A percentile compares a stretch with the other conserved stretches of the same genome.
phyloP scores from a whole-genome alignment of 768 basidiomycete genomes.

The Cyathus striatus region DNA sequence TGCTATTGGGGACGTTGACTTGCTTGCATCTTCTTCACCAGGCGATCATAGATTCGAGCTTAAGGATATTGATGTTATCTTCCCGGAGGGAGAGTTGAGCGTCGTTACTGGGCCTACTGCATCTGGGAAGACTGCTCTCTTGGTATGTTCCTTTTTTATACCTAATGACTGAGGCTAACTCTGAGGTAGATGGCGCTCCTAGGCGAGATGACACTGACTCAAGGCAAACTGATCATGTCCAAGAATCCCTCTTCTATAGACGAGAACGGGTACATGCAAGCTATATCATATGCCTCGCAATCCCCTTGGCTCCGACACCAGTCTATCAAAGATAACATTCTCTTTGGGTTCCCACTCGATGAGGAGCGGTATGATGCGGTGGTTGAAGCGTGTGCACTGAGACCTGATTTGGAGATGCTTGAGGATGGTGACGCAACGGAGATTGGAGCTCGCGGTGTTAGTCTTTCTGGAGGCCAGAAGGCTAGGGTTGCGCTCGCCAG shows the following conservation, averaged over 20 bases:
- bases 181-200: conserved; percentile 57
- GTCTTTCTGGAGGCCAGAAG: conserved; percentile 79
- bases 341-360: conserved; percentile 71
- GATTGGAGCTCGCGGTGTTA: conserved; percentile 76
- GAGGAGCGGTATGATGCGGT: conserved; percentile 72
- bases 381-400: conserved; percentile 80
- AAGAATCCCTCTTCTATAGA: conserved; percentile 61
- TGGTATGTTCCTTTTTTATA: conserved; percentile 34
- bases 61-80: conserved; percentile 57
- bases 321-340: conserved; percentile 76
- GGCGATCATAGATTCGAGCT: conserved; percentile 60
- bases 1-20: no score
- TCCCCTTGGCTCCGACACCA: conserved; percentile 67
- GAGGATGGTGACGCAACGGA: conserved; percentile 86
- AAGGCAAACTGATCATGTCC: conserved; percentile 52
- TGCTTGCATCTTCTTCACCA: conserved; percentile 11
- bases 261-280: conserved; percentile 52
- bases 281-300: conserved; percentile 72
- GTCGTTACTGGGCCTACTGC: conserved; percentile 78
- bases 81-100: conserved; percentile 69
- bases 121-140: conserved; percentile 75
- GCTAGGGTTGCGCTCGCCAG: conserved; percentile 81
- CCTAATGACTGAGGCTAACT: background rate
- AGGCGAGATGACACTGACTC: conserved; percentile 61
- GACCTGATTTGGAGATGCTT: conserved; percentile 74